Conservation (phyloP, 768 basidiomycete species). For the Podaxis sp. region DNA sequence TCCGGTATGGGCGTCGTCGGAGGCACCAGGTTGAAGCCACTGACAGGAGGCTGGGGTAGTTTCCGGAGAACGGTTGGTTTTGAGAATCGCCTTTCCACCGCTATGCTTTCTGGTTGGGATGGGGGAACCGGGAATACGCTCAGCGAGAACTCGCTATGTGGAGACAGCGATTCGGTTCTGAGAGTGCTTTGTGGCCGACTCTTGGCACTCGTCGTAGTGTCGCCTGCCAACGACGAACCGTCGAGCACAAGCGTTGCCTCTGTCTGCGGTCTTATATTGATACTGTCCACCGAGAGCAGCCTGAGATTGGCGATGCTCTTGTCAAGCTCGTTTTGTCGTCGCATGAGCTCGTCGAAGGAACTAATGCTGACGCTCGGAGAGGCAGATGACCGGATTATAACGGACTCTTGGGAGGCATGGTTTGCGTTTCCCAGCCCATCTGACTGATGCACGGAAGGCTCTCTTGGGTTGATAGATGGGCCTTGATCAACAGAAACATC, state of each 20-base stretch:
- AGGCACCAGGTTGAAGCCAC: background rate
- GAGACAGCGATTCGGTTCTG: conserved; percentile 7
- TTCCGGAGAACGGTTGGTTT: conserved; percentile 12
- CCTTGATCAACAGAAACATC: conserved; percentile 1
- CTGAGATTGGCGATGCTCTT: conserved; percentile 59
- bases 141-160: conserved; percentile 59
- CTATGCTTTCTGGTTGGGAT: background rate
- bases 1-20: conserved; percentile 10
- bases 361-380: conserved; percentile 27
- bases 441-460: conserved; percentile 44
- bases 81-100: conserved; percentile 6
- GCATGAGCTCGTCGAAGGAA: conserved; percentile 52
- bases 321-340: conserved; percentile 64
- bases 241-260: background rate
- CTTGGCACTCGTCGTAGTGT: background rate
- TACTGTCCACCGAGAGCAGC: conserved; percentile 33
- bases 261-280: background rate
- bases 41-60: background rate
- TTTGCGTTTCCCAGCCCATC: conserved; percentile 30
- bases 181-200: conserved; percentile 11
- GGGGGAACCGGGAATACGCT: conserved; percentile 73
- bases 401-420: conserved; percentile 10
- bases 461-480: conserved; percentile 17
- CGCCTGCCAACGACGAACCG: background rate
- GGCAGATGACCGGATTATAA: conserved; percentile 15